A percentile compares a stretch with the other conserved stretches of the same genome.
phyloP scores from a whole-genome alignment of 352 stramenopile genomes.

The Globisporangium nunn region DNA sequence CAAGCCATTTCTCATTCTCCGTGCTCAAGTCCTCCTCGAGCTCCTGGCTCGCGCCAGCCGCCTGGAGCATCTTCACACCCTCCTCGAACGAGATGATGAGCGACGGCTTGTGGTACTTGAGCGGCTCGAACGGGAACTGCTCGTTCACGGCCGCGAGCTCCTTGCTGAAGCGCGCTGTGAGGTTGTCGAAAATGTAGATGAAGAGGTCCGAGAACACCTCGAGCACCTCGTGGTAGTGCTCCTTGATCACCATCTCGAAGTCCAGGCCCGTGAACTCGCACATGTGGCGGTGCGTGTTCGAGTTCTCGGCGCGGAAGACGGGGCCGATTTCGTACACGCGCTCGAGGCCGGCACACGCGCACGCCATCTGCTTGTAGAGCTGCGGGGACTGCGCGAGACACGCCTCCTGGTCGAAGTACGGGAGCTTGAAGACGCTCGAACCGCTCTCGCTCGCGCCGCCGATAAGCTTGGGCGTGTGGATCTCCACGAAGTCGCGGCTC shows the following conservation, averaged over 20 bases:
- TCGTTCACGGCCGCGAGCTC: slow-evolving; percentile 95
- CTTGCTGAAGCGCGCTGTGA: slow-evolving; percentile 90
- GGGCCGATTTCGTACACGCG: slow-evolving; percentile 98
- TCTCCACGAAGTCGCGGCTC: slow-evolving; percentile 95
- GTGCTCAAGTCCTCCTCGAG: slow-evolving; percentile 85
- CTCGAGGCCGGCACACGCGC: slow-evolving; percentile 96
- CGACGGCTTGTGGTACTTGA: slow-evolving; percentile 94
- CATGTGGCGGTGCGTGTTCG: slow-evolving; percentile 98
- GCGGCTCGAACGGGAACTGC: slow-evolving; percentile 96
- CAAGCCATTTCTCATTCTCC: slow-evolving; percentile 97
- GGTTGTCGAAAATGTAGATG: slow-evolving; percentile 98
- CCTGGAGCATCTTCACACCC: slow-evolving; percentile 90
- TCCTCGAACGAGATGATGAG: slow-evolving; percentile 93
- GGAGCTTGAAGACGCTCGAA: slow-evolving; percentile 96
- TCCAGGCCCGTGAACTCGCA: slow-evolving; percentile 99
- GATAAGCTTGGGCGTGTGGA: slow-evolving; percentile 99
- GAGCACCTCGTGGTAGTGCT: slow-evolving; percentile 99
- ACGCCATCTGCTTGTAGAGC: slow-evolving; percentile 99
- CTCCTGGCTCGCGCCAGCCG: slow-evolving; percentile 65
- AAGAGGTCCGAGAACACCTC: slow-evolving; percentile 98
- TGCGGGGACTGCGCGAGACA: slow-evolving; percentile 97
- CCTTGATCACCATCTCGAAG: slow-evolving; percentile 99
- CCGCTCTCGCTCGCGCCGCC: slow-evolving; percentile 96
- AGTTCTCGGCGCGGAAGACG: slow-evolving; percentile 99
- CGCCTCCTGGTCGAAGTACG: slow-evolving; percentile 98